Evolutionary conservation across 768 basidiomycete species (phyloP).

Genomic region (Pisolithus marmoratus): DNA sequence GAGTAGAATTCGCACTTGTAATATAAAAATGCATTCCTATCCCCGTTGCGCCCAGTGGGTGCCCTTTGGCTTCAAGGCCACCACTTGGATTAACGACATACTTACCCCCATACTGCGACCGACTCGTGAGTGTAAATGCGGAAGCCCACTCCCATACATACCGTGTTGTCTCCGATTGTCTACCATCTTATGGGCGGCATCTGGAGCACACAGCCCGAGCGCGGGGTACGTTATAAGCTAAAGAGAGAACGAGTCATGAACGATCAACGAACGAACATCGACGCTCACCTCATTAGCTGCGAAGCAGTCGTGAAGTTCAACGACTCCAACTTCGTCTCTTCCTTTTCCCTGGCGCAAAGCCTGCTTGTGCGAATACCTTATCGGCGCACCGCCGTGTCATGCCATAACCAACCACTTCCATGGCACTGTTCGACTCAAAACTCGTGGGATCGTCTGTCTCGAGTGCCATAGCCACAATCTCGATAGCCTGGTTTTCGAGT

Average conservation of each 20-base stretch:
- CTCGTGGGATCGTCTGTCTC: conserved; percentile 61
- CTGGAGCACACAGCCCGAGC: conserved; percentile 60
- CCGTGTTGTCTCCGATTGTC: conserved; percentile 77
- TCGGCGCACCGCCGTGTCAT: conserved; percentile 71
- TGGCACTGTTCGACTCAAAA: conserved; percentile 63
- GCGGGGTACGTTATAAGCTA: conserved; percentile 81
- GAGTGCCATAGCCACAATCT: conserved; percentile 63
- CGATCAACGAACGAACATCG: not conserved
- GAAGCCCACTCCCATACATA: conserved; percentile 24
- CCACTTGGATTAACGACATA: conserved; percentile 83
- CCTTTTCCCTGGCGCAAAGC: conserved; percentile 57
- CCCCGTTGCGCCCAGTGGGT: conserved; percentile 79
- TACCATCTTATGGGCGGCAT: conserved; percentile 69
- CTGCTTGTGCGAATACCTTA: conserved; percentile 65
- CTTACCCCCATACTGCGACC: conserved; percentile 68
- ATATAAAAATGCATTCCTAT: conserved; percentile 87
- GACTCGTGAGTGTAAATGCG: not conserved
- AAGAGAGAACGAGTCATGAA: not conserved
- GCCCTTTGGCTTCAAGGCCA: conserved; percentile 85
- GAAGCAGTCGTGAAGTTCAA: conserved; percentile 87
- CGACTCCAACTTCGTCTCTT: conserved; percentile 71
- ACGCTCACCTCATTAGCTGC: conserved; percentile 65
- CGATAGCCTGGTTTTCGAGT: conserved; percentile 84
- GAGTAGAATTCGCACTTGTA: conserved; percentile 44
- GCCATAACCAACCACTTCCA: conserved; percentile 76